Base-by-base conservation (phyloP, 2,329 filamentous ascomycete genomes). In the Neonectria faginata region DNA sequence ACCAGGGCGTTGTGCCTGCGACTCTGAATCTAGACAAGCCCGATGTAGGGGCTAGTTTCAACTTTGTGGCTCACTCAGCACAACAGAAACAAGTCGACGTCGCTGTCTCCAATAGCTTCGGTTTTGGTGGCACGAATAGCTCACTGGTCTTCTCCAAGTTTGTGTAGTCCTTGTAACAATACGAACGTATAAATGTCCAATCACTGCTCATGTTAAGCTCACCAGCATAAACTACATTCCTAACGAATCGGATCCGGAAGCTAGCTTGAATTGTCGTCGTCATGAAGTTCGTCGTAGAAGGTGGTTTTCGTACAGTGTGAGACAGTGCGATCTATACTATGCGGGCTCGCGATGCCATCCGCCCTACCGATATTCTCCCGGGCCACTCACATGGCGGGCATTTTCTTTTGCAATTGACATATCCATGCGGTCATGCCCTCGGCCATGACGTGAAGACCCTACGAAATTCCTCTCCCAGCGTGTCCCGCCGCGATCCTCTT, bases 61-160 rank as follows among this genome's bases (percentile, higher is more conserved):
- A 98, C 76, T 95, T 97, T 77, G 89, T 97, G 3, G 88, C 94
- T 0, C 83, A 89, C 4, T 75, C 83, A 50, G 85, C 93, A 0
- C 94, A 97, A 78, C 79, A 91, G 57, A 89, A 88, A 69, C 76
- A 83, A 2, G 88, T 98, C 11, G 82, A 88, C 62, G 90, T 95
- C 22, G 92, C 92, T 5, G 73, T 99, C 62, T 96, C 93, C 3
- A 99, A 99, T 75, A 98, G 95, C 77, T 99, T 99, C 80, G 96
- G 96, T 0, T 99, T 99, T 81, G 96, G 96, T 11, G 96, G 96
- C 16, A 98, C 95, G 1, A 99, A 99, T 81, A 94, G 95, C 45
- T 94, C 89, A 58, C 82, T 99, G 41, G 94, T 94, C 57, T 95
- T 98, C 73, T 85, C 85, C 8, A 77, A 70, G 31, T 61, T 76